These are phyloP conservation scores for Aquilaria agallochum DNA, from an alignment of 441 rosid genomes.

Conservation along the genomic window DNA sequence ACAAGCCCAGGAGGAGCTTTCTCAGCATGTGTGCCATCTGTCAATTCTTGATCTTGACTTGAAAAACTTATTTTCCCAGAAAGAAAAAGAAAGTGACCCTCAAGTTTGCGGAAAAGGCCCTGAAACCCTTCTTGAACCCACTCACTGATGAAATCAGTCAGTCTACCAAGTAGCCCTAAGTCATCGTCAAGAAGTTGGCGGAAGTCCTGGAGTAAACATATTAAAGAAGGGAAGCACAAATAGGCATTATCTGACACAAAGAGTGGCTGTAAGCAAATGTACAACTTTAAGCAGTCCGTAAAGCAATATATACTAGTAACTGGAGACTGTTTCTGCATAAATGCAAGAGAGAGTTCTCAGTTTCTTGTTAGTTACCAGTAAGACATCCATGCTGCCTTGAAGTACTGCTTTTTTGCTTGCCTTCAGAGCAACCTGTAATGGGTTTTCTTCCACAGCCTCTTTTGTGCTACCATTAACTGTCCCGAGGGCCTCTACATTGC, in stretches of 20 bases:
- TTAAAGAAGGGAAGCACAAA: constrained; percentile 5
- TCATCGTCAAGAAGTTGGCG: constrained; percentile 76
- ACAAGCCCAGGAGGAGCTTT: constrained; percentile 71
- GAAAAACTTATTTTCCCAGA: constrained; percentile 64
- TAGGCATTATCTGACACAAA: no score
- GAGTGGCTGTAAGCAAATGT: no score
- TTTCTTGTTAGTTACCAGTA: constrained; percentile 45
- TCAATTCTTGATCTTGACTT: constrained; percentile 39
- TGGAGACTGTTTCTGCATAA: constrained; percentile 2
- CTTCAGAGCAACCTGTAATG: constrained; percentile 65
- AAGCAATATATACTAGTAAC: no score
- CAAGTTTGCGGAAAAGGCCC: constrained; percentile 72
- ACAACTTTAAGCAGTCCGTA: no score
- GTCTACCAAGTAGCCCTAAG: constrained; percentile 51
- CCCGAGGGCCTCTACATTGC: constrained; percentile 56
- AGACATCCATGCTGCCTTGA: constrained; percentile 82
- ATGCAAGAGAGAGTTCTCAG: constrained; percentile 2
- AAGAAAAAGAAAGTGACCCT: constrained; percentile 54
- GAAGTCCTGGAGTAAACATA: constrained; percentile 54
- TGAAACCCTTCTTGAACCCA: constrained; percentile 98
- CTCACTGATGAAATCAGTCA: constrained; percentile 57
- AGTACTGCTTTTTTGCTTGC: constrained; percentile 72
- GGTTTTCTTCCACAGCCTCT: constrained; percentile 53
- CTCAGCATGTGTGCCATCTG: constrained; percentile 48
- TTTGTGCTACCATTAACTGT: constrained; percentile 45